phyloP scores from a whole-genome alignment of 2,329 filamentous ascomycete genomes.

The Phaeophleospora eucalypticola region DNA sequence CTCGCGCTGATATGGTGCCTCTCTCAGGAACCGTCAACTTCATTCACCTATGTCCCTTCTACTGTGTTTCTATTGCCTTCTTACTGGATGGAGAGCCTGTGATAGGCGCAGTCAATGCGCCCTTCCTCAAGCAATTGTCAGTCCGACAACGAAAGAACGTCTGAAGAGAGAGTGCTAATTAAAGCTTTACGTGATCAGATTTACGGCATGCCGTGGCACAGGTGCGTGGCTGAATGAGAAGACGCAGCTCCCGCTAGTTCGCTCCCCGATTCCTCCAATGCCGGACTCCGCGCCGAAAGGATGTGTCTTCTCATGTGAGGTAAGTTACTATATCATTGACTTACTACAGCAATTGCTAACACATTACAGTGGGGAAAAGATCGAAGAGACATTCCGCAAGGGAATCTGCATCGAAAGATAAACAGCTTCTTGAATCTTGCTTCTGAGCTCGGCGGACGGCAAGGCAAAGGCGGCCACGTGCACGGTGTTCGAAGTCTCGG shows the following conservation, averaged over 20 bases:
- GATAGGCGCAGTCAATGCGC: slow-evolving; percentile 69
- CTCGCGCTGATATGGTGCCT: not conserved
- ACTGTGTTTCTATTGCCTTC: slow-evolving; percentile 73
- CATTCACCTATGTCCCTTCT: slow-evolving; percentile 76
- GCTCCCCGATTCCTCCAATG: slow-evolving; percentile 59
- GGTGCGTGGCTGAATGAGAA: slow-evolving; percentile 68
- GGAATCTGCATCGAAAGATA: slow-evolving; percentile 67
- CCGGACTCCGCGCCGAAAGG: slow-evolving; percentile 61
- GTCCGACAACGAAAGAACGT: not conserved
- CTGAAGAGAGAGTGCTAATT: slow-evolving; percentile 1
- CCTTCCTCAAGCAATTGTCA: slow-evolving; percentile 49
- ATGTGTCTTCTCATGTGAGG: slow-evolving; percentile 68
- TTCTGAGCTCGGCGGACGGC: slow-evolving; percentile 57
- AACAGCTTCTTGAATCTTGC: slow-evolving; percentile 75
- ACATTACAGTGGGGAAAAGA: slow-evolving; percentile 65
- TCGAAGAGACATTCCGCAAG: slow-evolving; percentile 59
- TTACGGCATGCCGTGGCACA: slow-evolving; percentile 61
- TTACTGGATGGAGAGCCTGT: slow-evolving; percentile 56
- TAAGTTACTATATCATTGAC: not conserved
- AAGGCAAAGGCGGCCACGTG: slow-evolving; percentile 71
- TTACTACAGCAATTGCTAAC: too few relatives aligned
- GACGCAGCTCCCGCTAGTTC: slow-evolving; percentile 59
- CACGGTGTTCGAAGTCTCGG: slow-evolving; percentile 70
- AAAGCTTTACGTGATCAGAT: slow-evolving; percentile 48
- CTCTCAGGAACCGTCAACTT: slow-evolving; percentile 66